A percentile compares a stretch with the other conserved stretches of the same genome.
These are phyloP conservation scores for Eutrema japonicum DNA, from an alignment of 345 rosid genomes.

Conservation along the genomic window DNA sequence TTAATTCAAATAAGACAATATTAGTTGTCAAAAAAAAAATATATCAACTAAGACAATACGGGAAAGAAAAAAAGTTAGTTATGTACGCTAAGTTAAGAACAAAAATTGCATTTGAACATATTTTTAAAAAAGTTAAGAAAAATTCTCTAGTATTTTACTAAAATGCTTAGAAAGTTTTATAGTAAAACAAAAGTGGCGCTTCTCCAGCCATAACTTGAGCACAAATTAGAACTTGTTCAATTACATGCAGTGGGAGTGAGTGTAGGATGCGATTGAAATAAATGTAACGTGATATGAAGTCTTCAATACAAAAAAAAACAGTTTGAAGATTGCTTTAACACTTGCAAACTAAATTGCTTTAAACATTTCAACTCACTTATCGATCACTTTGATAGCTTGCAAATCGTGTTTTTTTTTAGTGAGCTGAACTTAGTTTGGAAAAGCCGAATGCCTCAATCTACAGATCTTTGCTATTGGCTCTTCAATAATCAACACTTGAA, in stretches of 20 bases:
- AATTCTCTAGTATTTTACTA: too few relatives aligned
- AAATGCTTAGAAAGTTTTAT: not conserved
- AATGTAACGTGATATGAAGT: not conserved
- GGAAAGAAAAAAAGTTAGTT: too few relatives aligned
- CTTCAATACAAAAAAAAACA: not conserved
- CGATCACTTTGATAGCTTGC: not conserved
- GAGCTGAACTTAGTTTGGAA: too few relatives aligned
- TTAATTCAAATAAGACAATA: too few relatives aligned
- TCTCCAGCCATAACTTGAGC: not conserved
- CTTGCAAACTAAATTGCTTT: not conserved
- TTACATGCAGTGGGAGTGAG: not conserved
- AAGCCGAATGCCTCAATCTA: too few relatives aligned
- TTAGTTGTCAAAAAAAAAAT: too few relatives aligned
- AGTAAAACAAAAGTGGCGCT: not conserved
- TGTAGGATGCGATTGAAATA: slow-evolving; percentile 16
- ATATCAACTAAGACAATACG: too few relatives aligned
- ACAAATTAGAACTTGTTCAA: not conserved
- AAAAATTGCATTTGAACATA: too few relatives aligned
- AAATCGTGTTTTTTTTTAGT: not conserved
- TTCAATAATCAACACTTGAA: not conserved
- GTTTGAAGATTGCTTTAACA: not conserved
- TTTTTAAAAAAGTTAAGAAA: too few relatives aligned
- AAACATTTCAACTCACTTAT: not conserved
- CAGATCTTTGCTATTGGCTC: not conserved
- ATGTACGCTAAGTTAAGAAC: too few relatives aligned